Evolutionary conservation across 257 asterid genomes (phyloP), one percentile per base, ranked within the genome.

Genomic region (Solanum rostratum): DNA sequence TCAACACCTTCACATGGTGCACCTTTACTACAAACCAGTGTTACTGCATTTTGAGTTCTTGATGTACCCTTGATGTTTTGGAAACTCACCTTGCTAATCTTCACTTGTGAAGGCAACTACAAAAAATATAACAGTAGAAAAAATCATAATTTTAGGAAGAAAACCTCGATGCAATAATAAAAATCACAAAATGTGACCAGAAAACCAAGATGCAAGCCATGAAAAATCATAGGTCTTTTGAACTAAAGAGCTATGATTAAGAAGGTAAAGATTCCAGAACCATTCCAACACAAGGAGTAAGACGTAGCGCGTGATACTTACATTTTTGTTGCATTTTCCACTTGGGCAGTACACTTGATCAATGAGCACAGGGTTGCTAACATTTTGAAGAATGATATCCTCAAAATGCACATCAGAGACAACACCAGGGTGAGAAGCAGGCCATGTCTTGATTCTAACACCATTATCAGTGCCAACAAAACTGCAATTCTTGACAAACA

Each of bases 61-160:
- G 93, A 79, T 55, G 93, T 90, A 50, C 90, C 93, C 5, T 63
- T 68, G 0, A 89, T 86, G 83, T 87, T 84, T 10, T 65, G 57
- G 54, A 86, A 84, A 68, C 82, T 84, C 4, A 88, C 83, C 8
- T 90, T 87, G 16, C 85, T 89, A 3, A 89, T 79, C 88, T 87
- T 88, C 60, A 89, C 84, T 3, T 83, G 73, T 20, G 91, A 90
- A 6, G 90, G 87, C 24, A 37, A 46, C 87, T 85, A 7, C 57
- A 50, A 63, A 37, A 13, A 1, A 15, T n/a, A n/a, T n/a, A n/a
- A n/a, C n/a, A n/a, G n/a, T n/a, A n/a, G n/a, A n/a, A n/a, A n/a
- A n/a, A n/a, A n/a, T n/a, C n/a, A n/a, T n/a, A n/a, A n/a, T n/a
- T n/a, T n/a, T n/a, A n/a, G n/a, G n/a, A n/a, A n/a, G n/a, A n/a